A percentile compares a stretch with the other conserved stretches of the same genome.
Conservation (phyloP, 192 early-diverging fungal species). For the Martensiomyces pterosporus region DNA sequence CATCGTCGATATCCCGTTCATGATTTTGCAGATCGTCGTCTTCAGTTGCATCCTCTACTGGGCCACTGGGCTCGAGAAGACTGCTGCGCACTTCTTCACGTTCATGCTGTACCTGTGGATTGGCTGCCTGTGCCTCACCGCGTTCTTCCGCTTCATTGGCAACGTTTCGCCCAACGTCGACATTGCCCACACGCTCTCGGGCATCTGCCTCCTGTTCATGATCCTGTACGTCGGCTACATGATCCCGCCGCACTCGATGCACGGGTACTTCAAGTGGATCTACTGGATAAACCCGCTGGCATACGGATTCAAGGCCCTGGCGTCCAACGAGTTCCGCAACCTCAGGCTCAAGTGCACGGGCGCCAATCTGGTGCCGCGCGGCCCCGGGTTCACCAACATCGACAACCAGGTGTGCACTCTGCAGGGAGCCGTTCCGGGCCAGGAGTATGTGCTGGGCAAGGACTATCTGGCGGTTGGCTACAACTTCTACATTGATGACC, state of each 20-base stretch:
- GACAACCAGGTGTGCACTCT: constrained; percentile 61
- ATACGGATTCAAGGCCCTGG: constrained; percentile 62
- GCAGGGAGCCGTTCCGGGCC: constrained; percentile 55
- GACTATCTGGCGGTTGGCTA: constrained; percentile 56
- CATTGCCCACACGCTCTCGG: constrained; percentile 44
- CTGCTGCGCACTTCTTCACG: constrained; percentile 60
- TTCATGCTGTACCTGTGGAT: constrained; percentile 60
- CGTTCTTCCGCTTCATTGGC: constrained; percentile 56
- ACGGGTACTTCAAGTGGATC: constrained; percentile 62
- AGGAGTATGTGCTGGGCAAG: constrained; percentile 54
- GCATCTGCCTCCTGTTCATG: constrained; percentile 37
- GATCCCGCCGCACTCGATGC: constrained; percentile 58
- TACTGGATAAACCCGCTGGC: constrained; percentile 67
- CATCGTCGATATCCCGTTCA: constrained; percentile 56
- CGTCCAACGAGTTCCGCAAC: constrained; percentile 67
- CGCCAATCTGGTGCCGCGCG: constrained; percentile 50
- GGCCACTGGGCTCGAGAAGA: constrained; percentile 56
- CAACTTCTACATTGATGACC: constrained; percentile 55
- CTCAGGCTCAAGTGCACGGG: constrained; percentile 31
- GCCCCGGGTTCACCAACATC: constrained; percentile 46
- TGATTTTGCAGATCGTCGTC: constrained; percentile 49
- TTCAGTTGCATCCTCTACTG: constrained; percentile 65
- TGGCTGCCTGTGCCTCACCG: constrained; percentile 56
- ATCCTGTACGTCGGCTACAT: constrained; percentile 53
- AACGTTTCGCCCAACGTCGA: constrained; percentile 42